Base-by-base conservation (phyloP, 371 early-diverging fungal genomes). In the Mycotypha africana region DNA sequence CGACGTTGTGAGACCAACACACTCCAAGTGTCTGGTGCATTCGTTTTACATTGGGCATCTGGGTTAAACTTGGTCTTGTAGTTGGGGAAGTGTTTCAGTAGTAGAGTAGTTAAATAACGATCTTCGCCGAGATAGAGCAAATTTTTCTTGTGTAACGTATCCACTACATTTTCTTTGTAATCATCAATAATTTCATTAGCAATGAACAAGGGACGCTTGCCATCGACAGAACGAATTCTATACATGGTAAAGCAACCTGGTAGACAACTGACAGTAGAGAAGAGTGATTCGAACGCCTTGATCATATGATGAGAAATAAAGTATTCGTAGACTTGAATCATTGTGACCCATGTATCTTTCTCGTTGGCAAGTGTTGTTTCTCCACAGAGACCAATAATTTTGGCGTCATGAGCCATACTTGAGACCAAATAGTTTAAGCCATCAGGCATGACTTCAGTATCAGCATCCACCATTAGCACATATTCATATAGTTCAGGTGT, bases 11-110 rank as follows among this genome's bases (percentile, higher is more conserved):
- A 95, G 19, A 97, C 53, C 31, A 99, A 78, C 14, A 97, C 88
- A 14, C 71, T 65, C 81, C 93, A 97, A 49, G 75, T 77, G 48
- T 95, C 95, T 2, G 99, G 99, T 8, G 93, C 99, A 44, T 79
- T 82, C 17, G 99, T 99, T 58, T 80, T 78, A 58, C 97, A 97
- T 51, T 82, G 76, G 7, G 99, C 99, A 41, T 88, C 85, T 1
- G 94, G 82, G 3, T 89, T 86, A 71, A 99, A 99, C 52, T 89
- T 88, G 51, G 90, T 86, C 63, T 95, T 95, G 73, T 82, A 82
- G 59, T 84, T 81, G 17, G 97, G 94, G 74, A 97, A 98, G 62
- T 94, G 88, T 67, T 98, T 98, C 51, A 99, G 79, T 67, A 99
- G 84, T 25, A 99, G 75, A 6, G 99, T 99, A 3, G 99, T 98